Percentiles rank a stretch among this genome's conserved stretches.
Evolutionary conservation across 208 protist species (phyloP).

Genomic region (Jaenimonas drosophilae): DNA sequence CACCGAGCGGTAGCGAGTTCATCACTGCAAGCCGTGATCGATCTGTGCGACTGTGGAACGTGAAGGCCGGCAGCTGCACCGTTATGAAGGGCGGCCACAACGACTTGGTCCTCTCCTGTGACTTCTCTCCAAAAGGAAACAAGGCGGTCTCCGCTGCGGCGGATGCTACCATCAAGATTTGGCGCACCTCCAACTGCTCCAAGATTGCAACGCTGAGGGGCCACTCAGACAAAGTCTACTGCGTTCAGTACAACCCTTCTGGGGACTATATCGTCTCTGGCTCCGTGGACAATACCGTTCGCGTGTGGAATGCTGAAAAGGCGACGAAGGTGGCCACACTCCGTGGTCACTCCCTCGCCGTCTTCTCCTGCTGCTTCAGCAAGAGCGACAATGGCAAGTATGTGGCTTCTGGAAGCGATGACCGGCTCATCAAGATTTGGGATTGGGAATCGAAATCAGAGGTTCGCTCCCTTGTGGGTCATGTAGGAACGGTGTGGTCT

Average conservation of each 20-base stretch:
- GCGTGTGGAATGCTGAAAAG: constrained; percentile 76
- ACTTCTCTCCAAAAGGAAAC: constrained; percentile 81
- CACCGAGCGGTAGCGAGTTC: constrained; percentile 60
- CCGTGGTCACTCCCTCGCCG: constrained; percentile 53
- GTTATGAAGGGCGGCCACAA: constrained; percentile 85
- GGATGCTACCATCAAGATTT: constrained; percentile 73
- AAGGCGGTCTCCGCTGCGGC: constrained; percentile 65
- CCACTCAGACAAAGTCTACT: constrained; percentile 92
- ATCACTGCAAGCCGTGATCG: constrained; percentile 70
- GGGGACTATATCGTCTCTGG: constrained; percentile 86
- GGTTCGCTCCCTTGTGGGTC: constrained; percentile 48
- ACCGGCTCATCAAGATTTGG: constrained; percentile 79
- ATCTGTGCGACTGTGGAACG: constrained; percentile 73
- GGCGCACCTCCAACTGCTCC: constrained; percentile 51
- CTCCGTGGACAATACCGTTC: constrained; percentile 68
- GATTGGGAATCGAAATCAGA: constrained; percentile 63
- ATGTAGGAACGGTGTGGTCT: constrained; percentile 80
- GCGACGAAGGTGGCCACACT: constrained; percentile 46
- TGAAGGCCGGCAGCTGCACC: constrained; percentile 33
- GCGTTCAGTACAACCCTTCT: constrained; percentile 73
- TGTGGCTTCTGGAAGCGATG: constrained; percentile 72
- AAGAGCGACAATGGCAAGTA: constrained; percentile 59
- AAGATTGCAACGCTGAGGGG: constrained; percentile 86
- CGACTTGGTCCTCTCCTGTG: constrained; percentile 81
- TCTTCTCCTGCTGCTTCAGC: constrained; percentile 83